Conservation (phyloP, 2,329 filamentous ascomycete genomes). For the Periconia macrospinosa region DNA sequence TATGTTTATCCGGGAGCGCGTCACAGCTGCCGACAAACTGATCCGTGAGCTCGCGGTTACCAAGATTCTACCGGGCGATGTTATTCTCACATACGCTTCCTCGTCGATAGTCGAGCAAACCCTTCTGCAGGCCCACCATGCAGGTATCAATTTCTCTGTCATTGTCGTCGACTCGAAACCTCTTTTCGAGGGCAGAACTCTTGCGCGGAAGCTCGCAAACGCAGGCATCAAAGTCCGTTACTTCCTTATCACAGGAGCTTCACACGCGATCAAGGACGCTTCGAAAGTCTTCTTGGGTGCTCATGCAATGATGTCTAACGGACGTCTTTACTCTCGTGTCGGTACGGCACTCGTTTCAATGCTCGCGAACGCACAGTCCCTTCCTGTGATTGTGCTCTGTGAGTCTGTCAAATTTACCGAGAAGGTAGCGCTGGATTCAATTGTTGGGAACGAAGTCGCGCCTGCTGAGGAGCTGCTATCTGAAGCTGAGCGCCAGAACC, state of each 20-base stretch:
- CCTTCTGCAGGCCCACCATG: constrained; percentile 69
- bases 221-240: constrained; percentile 79
- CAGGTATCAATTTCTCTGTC: constrained; percentile 77
- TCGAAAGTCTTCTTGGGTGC: constrained; percentile 79
- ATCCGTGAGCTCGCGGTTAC: constrained; percentile 76
- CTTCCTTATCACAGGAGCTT: constrained; percentile 75
- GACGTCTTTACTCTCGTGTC: constrained; percentile 81
- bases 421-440: constrained; percentile 85
- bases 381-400: constrained; percentile 85
- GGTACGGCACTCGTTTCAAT: constrained; percentile 88
- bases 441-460: constrained; percentile 92
- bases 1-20: constrained; percentile 84
- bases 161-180: constrained; percentile 79
- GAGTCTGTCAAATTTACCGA: constrained; percentile 96
- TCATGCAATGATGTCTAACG: constrained; percentile 95
- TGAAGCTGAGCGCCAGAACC: constrained; percentile 32
- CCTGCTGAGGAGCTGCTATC: constrained; percentile 67
- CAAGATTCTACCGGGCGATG: constrained; percentile 77
- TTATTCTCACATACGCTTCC: constrained; percentile 84
- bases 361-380: constrained; percentile 72
- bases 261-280: constrained; percentile 70
- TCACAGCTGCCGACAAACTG: constrained; percentile 82
- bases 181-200: constrained; percentile 68
- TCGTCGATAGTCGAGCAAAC: constrained; percentile 84
- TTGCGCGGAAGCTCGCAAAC: constrained; percentile 71